A percentile compares a stretch with the other conserved stretches of the same genome.
phyloP scores from a whole-genome alignment of 2,329 filamentous ascomycete genomes.

The Fusarium foetens region DNA sequence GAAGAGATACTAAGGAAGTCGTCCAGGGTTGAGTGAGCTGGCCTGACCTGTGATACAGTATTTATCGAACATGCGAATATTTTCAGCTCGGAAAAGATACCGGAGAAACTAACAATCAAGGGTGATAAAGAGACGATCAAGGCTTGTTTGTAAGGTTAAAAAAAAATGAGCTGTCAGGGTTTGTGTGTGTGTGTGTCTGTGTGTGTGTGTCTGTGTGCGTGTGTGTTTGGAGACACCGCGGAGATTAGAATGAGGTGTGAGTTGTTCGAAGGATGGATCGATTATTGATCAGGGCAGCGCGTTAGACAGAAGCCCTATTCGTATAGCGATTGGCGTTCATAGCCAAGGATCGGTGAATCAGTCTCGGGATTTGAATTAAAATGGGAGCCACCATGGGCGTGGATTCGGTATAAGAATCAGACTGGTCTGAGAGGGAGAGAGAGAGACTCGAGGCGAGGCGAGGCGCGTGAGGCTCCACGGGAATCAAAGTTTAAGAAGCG shows the following conservation, averaged over 20 bases:
- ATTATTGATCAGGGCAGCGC: constrained; percentile 26
- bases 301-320: constrained; percentile 21
- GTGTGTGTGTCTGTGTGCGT: background rate
- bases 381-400: background rate
- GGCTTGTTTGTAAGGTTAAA: background rate
- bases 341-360: background rate
- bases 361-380: background rate
- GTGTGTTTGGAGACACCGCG: background rate
- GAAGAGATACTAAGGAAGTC: background rate
- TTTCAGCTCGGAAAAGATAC: background rate
- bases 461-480: constrained; percentile 13
- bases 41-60: background rate
- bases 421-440: background rate
- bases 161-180: background rate
- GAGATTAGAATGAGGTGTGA: constrained; percentile 7
- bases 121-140: background rate
- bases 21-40: background rate
- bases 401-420: background rate
- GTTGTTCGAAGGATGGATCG: background rate
- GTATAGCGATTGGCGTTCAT: background rate
- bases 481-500: constrained; percentile 9
- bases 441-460: background rate
- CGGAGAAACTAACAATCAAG: background rate
- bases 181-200: background rate
- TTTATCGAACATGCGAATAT: background rate